These are phyloP conservation scores for Chrysosphaeria jannelii DNA, from an alignment of 2,329 filamentous ascomycete genomes.

Conservation along the genomic window DNA sequence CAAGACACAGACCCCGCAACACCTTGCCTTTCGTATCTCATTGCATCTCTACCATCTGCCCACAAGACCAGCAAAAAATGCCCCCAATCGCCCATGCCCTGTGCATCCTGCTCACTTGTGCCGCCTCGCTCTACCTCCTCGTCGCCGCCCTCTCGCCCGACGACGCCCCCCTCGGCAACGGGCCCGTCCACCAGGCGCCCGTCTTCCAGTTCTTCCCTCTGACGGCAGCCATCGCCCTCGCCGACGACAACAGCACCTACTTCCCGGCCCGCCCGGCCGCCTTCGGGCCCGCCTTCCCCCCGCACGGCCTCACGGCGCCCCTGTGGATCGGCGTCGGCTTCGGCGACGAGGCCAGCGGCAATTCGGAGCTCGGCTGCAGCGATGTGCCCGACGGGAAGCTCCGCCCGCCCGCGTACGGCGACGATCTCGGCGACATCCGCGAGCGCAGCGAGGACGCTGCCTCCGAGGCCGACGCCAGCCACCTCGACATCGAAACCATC, in stretches of 20 bases:
- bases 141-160: neutral
- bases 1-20: no score
- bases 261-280: constrained; percentile 81
- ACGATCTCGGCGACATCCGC: constrained; percentile 14
- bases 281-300: constrained; percentile 56
- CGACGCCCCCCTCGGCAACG: no score
- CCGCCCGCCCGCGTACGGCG: no score
- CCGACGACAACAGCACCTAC: constrained; percentile 92
- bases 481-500: constrained; percentile 73
- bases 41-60: no score
- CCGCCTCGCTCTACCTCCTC: neutral
- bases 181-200: neutral
- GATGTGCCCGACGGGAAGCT: constrained; percentile 65
- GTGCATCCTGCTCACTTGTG: no score
- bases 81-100: no score
- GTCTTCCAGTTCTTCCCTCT: constrained; percentile 67
- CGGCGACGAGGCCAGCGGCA: constrained; percentile 46
- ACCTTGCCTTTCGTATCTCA: no score
- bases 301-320: constrained; percentile 54
- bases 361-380: constrained; percentile 77
- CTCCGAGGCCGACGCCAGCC: constrained; percentile 8
- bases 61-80: no score
- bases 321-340: constrained; percentile 88
- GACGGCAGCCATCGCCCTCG: constrained; percentile 83
- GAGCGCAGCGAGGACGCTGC: constrained; percentile 81